Evolutionary conservation across 2,329 filamentous ascomycete species (phyloP), one percentile per base, ranked within the genome.

Genomic region (Monilinia polystroma): DNA sequence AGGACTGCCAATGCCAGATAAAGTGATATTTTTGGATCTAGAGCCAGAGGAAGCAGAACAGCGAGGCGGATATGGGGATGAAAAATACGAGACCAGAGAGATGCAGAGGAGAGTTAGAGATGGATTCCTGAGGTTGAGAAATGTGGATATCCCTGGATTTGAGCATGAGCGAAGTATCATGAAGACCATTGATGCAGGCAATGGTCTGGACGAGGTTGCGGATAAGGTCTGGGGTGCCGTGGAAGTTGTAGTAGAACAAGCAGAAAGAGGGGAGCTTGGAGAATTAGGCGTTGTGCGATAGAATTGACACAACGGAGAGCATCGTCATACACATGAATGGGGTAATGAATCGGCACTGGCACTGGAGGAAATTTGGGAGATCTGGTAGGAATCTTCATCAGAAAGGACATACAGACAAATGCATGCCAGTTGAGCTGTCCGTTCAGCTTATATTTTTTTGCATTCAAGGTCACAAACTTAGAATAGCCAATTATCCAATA

Each of bases 21-120:
- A 93, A 12, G 92, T 94, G 14, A 78, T 98, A 0, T 98, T 98
- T 75, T 83, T 99, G 43, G 91, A 95, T 75, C 85, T 98, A 62
- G 86, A 89, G 8, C 86, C 91, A 47, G 85, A 87, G 59, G 85
- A 88, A 68, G 93, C 93, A 12, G 85, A 85, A 41, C 83, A 84
- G 72, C 83, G 95, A 23, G 93, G 92, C n/a, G 94, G 92, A 0
- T 99, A 89, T 81, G 95, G 95, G 1, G 85, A 84, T 23, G 95
- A 99, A 81, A 84, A 91, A 70, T 99, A 98, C 75, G 95, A 99
- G 80, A 90, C 87, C 76, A 85, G 84, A 68, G 87, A 88, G 74
- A 91, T 97, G 86, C 95, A 99, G 80, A 81, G 84, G 68, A 84
- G 87, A 12, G 95, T 98, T 18, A 81, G 91, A 26, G 84, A 88